These are phyloP conservation scores for Macrolepiota dolichaula DNA, from an alignment of 768 basidiomycete species.

Conservation along the genomic window DNA sequence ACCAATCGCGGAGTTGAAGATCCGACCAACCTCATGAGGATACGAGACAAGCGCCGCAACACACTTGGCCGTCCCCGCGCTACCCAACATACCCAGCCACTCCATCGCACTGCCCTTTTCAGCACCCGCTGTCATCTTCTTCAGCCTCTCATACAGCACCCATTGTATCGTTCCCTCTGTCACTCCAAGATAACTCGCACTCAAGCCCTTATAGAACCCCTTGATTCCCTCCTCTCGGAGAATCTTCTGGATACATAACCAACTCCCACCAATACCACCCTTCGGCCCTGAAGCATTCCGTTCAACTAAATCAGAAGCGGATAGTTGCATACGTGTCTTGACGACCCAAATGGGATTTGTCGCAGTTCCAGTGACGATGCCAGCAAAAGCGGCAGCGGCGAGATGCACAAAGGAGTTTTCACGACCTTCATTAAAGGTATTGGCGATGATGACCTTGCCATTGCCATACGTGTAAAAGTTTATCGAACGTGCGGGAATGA, in stretches of 20 bases:
- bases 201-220: slow-evolving; percentile 94
- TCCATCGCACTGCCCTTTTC: slow-evolving; percentile 57
- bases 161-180: slow-evolving; percentile 97
- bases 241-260: slow-evolving; percentile 67
- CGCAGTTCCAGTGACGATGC: slow-evolving; percentile 80
- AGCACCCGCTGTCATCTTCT: slow-evolving; percentile 54
- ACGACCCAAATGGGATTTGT: slow-evolving; percentile 99
- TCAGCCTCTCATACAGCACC: slow-evolving; percentile 93
- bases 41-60: slow-evolving; percentile 95
- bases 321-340: slow-evolving; percentile 83
- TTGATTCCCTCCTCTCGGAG: slow-evolving; percentile 74
- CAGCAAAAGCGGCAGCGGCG: slow-evolving; percentile 79
- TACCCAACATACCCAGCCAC: slow-evolving; percentile 83
- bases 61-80: slow-evolving; percentile 90
- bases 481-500: slow-evolving; percentile 93
- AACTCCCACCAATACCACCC: slow-evolving; percentile 49
- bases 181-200: slow-evolving; percentile 93
- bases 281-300: slow-evolving; percentile 14
- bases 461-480: slow-evolving; percentile 99
- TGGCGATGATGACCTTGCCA: slow-evolving; percentile 88
- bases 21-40: slow-evolving; percentile 83
- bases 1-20: neutral
- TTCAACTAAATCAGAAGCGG: slow-evolving; percentile 33
- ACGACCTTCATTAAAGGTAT: slow-evolving; percentile 70
- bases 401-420: slow-evolving; percentile 90